A percentile compares a stretch with the other conserved stretches of the same genome.
phyloP scores from a whole-genome alignment of 306 rosid genomes.

The Erythrophleum fordii region DNA sequence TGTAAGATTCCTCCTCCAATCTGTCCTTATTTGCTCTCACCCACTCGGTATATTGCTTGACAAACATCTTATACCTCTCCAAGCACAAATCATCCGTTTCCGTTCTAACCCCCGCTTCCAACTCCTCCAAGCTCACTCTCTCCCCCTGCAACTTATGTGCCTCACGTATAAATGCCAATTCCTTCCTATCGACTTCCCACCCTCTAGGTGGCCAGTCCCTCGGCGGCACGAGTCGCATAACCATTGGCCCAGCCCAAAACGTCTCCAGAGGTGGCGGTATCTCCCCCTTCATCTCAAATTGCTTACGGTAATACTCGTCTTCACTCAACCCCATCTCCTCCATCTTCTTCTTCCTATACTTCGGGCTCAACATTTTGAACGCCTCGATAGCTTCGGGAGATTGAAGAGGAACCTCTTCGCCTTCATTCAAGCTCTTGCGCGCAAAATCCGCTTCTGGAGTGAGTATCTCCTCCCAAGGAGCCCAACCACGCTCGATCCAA shows the following conservation, averaged over 20 bases:
- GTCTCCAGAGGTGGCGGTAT: constrained; percentile 77
- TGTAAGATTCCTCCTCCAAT: constrained; percentile 85
- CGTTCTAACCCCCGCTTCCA: constrained; percentile 51
- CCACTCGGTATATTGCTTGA: constrained; percentile 92
- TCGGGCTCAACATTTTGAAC: constrained; percentile 80
- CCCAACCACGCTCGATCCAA: constrained; percentile 98
- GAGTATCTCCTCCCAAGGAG: constrained; percentile 96
- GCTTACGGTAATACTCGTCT: constrained; percentile 66
- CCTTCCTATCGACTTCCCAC: constrained; percentile 86
- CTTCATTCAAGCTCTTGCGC: constrained; percentile 82
- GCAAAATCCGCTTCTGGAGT: constrained; percentile 92
- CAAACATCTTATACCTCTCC: constrained; percentile 85
- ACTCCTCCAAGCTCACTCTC: constrained; percentile 64
- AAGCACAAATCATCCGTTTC: constrained; percentile 64
- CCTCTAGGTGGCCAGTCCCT: constrained; percentile 98
- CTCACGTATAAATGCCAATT: constrained; percentile 78
- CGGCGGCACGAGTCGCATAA: constrained; percentile 72
- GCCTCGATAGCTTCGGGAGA: constrained; percentile 93
- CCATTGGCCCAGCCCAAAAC: constrained; percentile 67
- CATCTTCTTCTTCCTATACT: constrained; percentile 73
- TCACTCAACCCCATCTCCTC: constrained; percentile 86
- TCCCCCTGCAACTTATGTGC: constrained; percentile 70
- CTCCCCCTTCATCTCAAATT: constrained; percentile 80
- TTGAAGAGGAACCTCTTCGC: constrained; percentile 86
- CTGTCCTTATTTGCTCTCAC: constrained; percentile 74